Base-by-base conservation (phyloP, 2,329 filamentous ascomycete species). In the Monosporascus sp. region DNA sequence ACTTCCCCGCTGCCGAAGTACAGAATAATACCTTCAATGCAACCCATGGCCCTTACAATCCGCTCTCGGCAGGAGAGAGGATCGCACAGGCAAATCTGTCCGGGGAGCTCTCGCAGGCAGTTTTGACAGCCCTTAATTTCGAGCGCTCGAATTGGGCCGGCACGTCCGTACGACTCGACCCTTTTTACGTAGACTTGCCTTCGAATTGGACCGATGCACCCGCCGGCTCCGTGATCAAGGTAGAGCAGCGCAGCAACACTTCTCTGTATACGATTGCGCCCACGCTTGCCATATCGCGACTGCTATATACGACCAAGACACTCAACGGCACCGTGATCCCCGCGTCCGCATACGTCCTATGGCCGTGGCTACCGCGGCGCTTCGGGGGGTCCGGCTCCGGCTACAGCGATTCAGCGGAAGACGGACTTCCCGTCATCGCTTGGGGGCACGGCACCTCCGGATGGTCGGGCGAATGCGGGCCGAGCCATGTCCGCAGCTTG, bases 111-210 rank as follows among this genome's bases (percentile, higher is more conserved):
- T 36, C 47, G n/a, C 46, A 49, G 5, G 51, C 51, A 9, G 31
- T 52, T 7, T 20, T 52, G 36, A 48, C 38, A 17, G 46, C 51
- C 5, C 20, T 52, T 22, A 48, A 52, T 24, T 52, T 49, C 46
- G 51, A 52, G 38, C 46, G 51, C 36, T 52, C 46, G 4, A 52
- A 52, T 38, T 52, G 51, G 51, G 51, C 51, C 38, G 51, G 51
- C n/a, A 48, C 24, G 7, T 48, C 45, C 1, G 46, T 42, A 1
- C 45, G 38, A 25, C 45, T 52, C 18, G 51, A 52, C 22, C 51
- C 51, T 11, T 52, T 52, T 38, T 52, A 52, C 14, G n/a, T 15
- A 6, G 47, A 48, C 47, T 5, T 48, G 8, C 47, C 47, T 17
- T 11, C 17, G 17, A 48, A 48, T 17, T 48, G 47, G 47, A 38